Evolutionary conservation across 768 basidiomycete species (phyloP).

Genomic region (Fistulinella prunicolor): DNA sequence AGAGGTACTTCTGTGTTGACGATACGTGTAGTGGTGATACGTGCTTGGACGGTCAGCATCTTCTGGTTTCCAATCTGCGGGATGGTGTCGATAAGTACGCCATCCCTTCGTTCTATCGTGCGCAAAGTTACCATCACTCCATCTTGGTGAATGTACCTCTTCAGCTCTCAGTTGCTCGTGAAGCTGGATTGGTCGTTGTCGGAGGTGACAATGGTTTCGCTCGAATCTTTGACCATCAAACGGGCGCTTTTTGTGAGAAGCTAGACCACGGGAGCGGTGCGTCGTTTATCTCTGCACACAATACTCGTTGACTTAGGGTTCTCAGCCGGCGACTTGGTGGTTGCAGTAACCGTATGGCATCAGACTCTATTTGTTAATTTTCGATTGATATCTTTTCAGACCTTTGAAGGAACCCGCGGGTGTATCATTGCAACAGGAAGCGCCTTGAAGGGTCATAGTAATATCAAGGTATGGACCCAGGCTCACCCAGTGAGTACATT

Average conservation of each 20-base stretch:
- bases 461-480: too few species aligned
- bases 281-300: too few species aligned
- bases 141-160: constrained; percentile 4
- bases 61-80: constrained; percentile 5
- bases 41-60: not conserved
- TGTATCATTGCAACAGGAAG: too few species aligned
- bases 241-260: not conserved
- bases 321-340: too few species aligned
- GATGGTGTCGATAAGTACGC: constrained; percentile 7
- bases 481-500: too few species aligned
- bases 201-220: constrained; percentile 9
- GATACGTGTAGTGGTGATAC: constrained; percentile 2
- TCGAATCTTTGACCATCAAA: not conserved
- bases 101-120: not conserved
- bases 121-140: not conserved
- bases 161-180: constrained; percentile 4
- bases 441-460: too few species aligned
- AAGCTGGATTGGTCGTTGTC: not conserved
- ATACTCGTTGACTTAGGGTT: too few species aligned
- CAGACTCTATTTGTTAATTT: too few species aligned
- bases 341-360: too few species aligned
- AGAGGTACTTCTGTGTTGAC: too few species aligned
- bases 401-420: too few species aligned
- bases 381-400: too few species aligned
- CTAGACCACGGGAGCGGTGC: constrained; percentile 3